Evolutionary conservation across 208 protist species (phyloP), one percentile per base, ranked within the genome.

Genomic region (Trypanosoma avium): DNA sequence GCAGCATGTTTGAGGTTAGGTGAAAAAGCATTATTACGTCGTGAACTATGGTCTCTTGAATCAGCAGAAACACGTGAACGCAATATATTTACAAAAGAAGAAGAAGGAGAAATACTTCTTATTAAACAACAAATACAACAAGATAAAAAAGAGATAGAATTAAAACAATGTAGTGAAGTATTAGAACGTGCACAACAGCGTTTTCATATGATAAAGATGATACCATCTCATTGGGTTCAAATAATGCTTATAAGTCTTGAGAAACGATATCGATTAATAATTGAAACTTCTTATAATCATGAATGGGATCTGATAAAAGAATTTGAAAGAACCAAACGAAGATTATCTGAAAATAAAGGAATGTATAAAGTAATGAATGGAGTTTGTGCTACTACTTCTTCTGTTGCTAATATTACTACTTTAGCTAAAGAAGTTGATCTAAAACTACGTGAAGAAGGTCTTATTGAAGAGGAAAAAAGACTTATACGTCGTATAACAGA

Each of bases 401-500:
- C n/a, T n/a, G n/a, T n/a, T n/a, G n/a, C n/a, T n/a, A n/a, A n/a
- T n/a, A n/a, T n/a, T n/a, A n/a, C n/a, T n/a, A n/a, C n/a, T n/a
- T n/a, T n/a, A n/a, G n/a, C n/a, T n/a, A n/a, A n/a, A n/a, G n/a
- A n/a, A n/a, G n/a, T n/a, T n/a, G n/a, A n/a, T n/a, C n/a, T n/a
- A n/a, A n/a, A n/a, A n/a, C n/a, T n/a, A n/a, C n/a, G 43, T 3
- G 73, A 73, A 33, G 70, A 67, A 48, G 64, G 49, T 19, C 54
- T 88, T 42, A 42, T 75, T 50, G 64, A 62, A 13, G 83, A 88
- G 47, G 67, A 78, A 52, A 61, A 19, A 0, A 53, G 40, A n/a
- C 66, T 77, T n/a, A 57, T 77, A 55, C 40, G 78, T 49, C 79
- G 79, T 43, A 69, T 79, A 48, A 38, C 65, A 3, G 60, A 70